Evolutionary conservation across 2,329 filamentous ascomycete genomes (phyloP).

Genomic region (Calonectria naviculata): DNA sequence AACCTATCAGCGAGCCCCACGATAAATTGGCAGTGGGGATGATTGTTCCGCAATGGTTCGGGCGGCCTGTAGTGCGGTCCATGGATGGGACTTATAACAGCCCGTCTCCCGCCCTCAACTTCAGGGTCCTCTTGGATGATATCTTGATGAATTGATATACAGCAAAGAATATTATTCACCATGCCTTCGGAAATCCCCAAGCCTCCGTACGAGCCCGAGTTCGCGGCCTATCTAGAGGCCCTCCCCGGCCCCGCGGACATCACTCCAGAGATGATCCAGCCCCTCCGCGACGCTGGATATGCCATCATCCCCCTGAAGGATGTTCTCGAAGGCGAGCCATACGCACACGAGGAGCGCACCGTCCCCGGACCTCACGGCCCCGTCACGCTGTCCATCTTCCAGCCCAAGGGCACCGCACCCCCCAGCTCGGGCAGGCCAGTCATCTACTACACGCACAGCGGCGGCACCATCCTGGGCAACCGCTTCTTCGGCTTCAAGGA

Average conservation of each 20-base stretch:
- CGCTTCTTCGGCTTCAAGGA: conserved; percentile 35
- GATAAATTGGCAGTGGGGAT: not conserved
- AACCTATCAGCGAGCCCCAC: conserved; percentile 5
- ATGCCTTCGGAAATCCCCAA: conserved; percentile 27
- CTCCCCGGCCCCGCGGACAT: conserved; percentile 24
- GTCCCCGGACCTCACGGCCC: conserved; percentile 28
- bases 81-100: not conserved
- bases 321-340: conserved; percentile 28
- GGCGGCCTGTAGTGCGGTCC: not conserved
- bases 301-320: conserved; percentile 23
- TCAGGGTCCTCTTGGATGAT: not conserved
- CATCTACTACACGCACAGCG: conserved; percentile 37
- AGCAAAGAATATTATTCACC: not conserved
- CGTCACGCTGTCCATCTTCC: conserved; percentile 35
- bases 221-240: conserved; percentile 27
- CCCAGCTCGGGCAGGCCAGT: conserved; percentile 21
- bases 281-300: conserved; percentile 24
- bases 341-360: conserved; percentile 34
- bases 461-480: conserved; percentile 36
- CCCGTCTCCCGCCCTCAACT: not conserved
- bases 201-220: conserved; percentile 35
- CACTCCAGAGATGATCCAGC: conserved; percentile 27
- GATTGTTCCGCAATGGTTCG: not conserved
- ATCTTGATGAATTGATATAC: not conserved
- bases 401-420: conserved; percentile 6